Conservation (phyloP, 164 flowering plant species). For the Tetrastigma voinierianum region DNA sequence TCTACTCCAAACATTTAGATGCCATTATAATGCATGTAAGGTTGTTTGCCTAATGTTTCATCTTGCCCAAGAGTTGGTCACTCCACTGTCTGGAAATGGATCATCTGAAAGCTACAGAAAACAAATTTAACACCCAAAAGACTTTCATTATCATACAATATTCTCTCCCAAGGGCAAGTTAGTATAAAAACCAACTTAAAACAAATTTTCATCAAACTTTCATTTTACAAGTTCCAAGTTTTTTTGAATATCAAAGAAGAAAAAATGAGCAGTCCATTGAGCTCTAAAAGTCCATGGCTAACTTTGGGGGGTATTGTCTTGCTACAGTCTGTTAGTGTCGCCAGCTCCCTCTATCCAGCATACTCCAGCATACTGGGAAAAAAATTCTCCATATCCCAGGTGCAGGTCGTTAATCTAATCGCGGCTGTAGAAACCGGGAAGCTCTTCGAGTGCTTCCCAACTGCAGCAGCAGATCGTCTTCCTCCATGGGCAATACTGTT, state of each 20-base stretch:
- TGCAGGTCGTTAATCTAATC: neutral
- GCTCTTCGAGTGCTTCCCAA: constrained; percentile 3
- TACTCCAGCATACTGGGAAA: constrained; percentile 5
- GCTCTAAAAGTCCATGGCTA: neutral
- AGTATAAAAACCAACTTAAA: no score
- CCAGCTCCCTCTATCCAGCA: neutral
- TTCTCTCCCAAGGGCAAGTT: neutral
- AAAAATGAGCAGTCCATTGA: constrained; percentile 1
- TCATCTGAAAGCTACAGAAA: neutral
- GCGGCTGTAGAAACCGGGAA: neutral
- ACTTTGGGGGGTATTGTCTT: constrained; percentile 1
- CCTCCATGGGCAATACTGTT: neutral
- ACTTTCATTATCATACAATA: neutral
- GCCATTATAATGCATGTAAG: neutral
- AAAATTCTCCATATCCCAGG: constrained; percentile 1
- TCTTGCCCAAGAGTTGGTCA: neutral
- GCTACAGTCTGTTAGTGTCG: constrained; percentile 3
- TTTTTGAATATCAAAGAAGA: neutral
- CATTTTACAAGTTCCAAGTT: no score
- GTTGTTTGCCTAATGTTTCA: constrained; percentile 3
- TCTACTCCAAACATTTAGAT: neutral
- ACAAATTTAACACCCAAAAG: neutral
- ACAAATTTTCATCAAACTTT: no score
- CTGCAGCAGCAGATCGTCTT: neutral
- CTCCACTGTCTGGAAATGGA: no score